These are phyloP conservation scores for Puya raimondii DNA, from an alignment of 176 grass and related monocot genomes.

Conservation along the genomic window DNA sequence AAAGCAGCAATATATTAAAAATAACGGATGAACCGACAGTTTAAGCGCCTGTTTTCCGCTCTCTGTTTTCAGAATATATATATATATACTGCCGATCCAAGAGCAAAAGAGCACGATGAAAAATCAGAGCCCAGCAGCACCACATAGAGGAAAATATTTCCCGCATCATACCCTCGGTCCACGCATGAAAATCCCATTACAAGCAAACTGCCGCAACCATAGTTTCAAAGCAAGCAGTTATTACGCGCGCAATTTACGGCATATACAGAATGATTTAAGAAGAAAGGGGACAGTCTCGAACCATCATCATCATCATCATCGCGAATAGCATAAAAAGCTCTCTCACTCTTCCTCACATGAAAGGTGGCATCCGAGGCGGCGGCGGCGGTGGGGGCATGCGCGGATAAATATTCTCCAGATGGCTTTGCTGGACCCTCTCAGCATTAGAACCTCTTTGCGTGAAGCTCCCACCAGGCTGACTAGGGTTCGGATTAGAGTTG, in stretches of 20 bases:
- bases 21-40: background rate
- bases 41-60: background rate
- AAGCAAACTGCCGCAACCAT: slow-evolving; percentile 3
- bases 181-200: background rate
- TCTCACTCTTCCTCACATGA: slow-evolving; percentile 28
- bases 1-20: slow-evolving; percentile 1
- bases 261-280: background rate
- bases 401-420: slow-evolving; percentile 48
- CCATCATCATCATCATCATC: background rate
- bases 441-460: slow-evolving; percentile 27
- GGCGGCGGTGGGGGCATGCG: slow-evolving; percentile 32
- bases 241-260: background rate
- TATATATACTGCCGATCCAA: background rate
- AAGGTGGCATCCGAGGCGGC: slow-evolving; percentile 47
- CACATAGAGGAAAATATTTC: background rate
- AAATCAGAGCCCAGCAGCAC: background rate
- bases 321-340: background rate
- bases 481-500: slow-evolving; percentile 41
- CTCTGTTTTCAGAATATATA: background rate
- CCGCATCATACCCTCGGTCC: background rate
- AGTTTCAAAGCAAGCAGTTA: background rate
- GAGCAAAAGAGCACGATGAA: background rate
- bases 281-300: background rate
- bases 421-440: slow-evolving; percentile 34
- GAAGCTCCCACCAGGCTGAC: slow-evolving; percentile 38